Conservation (phyloP, 768 basidiomycete species). For the Leccinum boreale region DNA sequence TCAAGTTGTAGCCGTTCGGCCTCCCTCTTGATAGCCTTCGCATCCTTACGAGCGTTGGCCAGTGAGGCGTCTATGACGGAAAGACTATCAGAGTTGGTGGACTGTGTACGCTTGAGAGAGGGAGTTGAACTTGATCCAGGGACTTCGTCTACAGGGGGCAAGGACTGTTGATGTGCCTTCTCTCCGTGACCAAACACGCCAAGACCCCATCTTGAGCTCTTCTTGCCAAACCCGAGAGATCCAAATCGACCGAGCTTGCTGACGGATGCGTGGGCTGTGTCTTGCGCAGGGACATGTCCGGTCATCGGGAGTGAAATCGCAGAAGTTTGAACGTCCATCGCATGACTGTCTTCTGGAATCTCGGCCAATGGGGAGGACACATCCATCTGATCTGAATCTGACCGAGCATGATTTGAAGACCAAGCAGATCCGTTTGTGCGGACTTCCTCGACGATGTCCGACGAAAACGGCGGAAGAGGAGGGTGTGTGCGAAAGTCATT, state of each 20-base stretch:
- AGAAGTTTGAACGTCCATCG: slow-evolving; percentile 50
- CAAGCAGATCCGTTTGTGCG: slow-evolving; percentile 25
- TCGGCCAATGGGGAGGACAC: slow-evolving; percentile 49
- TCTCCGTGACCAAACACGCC: slow-evolving; percentile 70
- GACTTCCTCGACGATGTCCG: slow-evolving; percentile 28
- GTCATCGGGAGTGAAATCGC: slow-evolving; percentile 43
- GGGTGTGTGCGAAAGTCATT: slow-evolving; percentile 33
- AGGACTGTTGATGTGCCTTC: slow-evolving; percentile 55
- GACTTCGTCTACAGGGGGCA: slow-evolving; percentile 74
- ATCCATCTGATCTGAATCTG: slow-evolving; percentile 51
- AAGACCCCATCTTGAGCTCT: slow-evolving; percentile 63
- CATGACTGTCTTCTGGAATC: slow-evolving; percentile 36
- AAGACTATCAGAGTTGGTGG: slow-evolving; percentile 69
- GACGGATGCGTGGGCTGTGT: slow-evolving; percentile 39
- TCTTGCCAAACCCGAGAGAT: slow-evolving; percentile 64
- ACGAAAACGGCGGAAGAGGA: slow-evolving; percentile 29
- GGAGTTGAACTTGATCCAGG: slow-evolving; percentile 53
- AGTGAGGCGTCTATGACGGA: slow-evolving; percentile 52
- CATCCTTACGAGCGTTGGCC: slow-evolving; percentile 46
- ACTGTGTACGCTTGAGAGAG: slow-evolving; percentile 75
- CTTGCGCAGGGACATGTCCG: slow-evolving; percentile 36
- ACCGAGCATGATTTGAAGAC: slow-evolving; percentile 29
- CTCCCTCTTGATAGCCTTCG: slow-evolving; percentile 80
- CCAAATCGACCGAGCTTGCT: slow-evolving; percentile 58
- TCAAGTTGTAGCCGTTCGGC: slow-evolving; percentile 74